Evolutionary conservation across 2,329 filamentous ascomycete species (phyloP).

Genomic region (Cryphonectria carpinicola): DNA sequence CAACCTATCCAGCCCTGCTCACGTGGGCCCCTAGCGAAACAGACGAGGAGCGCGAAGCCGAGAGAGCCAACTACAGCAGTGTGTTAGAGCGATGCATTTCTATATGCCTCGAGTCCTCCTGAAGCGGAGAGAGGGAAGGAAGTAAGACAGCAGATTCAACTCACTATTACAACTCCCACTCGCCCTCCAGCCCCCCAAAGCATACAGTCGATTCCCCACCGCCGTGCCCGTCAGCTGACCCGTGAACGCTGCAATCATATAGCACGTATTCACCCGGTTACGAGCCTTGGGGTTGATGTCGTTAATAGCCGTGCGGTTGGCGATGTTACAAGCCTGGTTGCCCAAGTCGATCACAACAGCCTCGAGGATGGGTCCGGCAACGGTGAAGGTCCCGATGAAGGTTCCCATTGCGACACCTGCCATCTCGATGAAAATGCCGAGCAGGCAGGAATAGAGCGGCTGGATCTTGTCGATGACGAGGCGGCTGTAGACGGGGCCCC

Average conservation of each 20-base stretch:
- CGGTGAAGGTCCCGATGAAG: conserved; percentile 65
- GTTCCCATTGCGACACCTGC: conserved; percentile 69
- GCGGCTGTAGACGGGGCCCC: conserved; percentile 71
- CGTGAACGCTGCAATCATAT: conserved; percentile 76
- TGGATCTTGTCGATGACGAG: conserved; percentile 71
- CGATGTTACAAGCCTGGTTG: conserved; percentile 73
- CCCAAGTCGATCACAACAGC: conserved; percentile 74
- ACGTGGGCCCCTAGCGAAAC: conserved; percentile 43
- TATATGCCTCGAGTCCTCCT: not conserved
- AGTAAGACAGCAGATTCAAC: conserved; percentile 25
- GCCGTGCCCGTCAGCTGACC: conserved; percentile 70
- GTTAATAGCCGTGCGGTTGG: conserved; percentile 73
- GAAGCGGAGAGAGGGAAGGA: not conserved
- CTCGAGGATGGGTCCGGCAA: conserved; percentile 75
- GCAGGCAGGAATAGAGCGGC: conserved; percentile 68
- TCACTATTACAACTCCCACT: conserved; percentile 49
- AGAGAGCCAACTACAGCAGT: conserved; percentile 42
- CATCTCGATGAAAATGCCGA: conserved; percentile 63
- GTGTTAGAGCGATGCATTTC: not conserved
- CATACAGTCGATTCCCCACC: conserved; percentile 32
- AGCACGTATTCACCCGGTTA: conserved; percentile 80
- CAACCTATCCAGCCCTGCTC: conserved; percentile 49
- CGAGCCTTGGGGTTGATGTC: conserved; percentile 70
- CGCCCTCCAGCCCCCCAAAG: conserved; percentile 52
- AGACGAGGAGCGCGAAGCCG: conserved; percentile 41